Evolutionary conservation across 2,329 filamentous ascomycete genomes (phyloP).

Genomic region (Colletotrichum tabaci): DNA sequence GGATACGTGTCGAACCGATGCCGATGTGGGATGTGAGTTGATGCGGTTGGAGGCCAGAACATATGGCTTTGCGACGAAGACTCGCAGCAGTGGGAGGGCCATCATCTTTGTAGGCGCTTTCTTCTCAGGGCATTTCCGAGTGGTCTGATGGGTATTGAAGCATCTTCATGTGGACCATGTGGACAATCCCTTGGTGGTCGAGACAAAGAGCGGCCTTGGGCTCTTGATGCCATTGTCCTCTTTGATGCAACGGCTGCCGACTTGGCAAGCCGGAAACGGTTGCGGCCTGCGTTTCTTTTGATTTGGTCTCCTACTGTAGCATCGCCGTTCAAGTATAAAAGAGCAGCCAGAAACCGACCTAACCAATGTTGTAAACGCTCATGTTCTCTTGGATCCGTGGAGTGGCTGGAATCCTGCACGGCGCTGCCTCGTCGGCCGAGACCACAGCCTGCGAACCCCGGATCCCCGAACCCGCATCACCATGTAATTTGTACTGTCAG

Average conservation of each 20-base stretch:
- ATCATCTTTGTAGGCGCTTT: conserved; percentile 9
- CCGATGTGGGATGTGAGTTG: background rate
- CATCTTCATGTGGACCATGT: background rate
- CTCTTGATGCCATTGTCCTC: conserved; percentile 1
- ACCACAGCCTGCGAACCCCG: background rate
- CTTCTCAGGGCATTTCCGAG: background rate
- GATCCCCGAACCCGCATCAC: background rate
- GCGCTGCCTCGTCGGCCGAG: background rate
- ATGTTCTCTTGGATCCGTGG: background rate
- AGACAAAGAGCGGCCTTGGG: conserved; percentile 15
- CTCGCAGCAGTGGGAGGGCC: background rate
- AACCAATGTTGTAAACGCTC: too few species aligned
- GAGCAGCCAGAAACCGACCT: background rate
- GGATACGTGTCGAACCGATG: background rate
- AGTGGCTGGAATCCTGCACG: background rate
- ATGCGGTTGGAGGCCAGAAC: background rate
- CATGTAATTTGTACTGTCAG: background rate
- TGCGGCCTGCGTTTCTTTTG: background rate
- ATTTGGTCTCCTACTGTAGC: background rate
- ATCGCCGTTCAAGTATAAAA: conserved; percentile 2
- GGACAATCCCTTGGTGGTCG: background rate
- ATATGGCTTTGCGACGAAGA: background rate
- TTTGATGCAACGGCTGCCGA: conserved; percentile 22
- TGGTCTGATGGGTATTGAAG: background rate
- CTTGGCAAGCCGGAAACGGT: conserved; percentile 31